A percentile compares a stretch with the other conserved stretches of the same genome.
Evolutionary conservation across 495 filamentous ascomycete genomes (phyloP).

Genomic region (Pseudomonodictys pantanalensis): DNA sequence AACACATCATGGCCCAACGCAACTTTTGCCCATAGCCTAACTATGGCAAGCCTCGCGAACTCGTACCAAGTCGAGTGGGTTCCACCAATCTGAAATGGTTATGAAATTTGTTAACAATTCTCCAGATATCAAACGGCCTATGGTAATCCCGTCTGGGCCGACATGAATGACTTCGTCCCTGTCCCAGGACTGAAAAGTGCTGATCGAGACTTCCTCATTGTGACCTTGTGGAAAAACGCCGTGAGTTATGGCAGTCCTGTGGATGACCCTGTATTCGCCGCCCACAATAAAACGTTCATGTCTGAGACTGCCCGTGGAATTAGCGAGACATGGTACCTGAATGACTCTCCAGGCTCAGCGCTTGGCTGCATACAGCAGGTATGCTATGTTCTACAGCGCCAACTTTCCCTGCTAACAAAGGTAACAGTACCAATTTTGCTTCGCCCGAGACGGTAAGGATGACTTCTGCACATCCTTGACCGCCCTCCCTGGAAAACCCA

Average conservation of each 20-base stretch:
- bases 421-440: background rate
- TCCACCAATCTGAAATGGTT: too few relatives aligned
- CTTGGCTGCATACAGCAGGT: constrained; percentile 1
- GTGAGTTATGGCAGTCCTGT: constrained; percentile 5
- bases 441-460: background rate
- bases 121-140: too few relatives aligned
- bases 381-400: too few relatives aligned
- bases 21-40: too few relatives aligned
- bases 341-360: background rate
- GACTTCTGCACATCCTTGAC: background rate
- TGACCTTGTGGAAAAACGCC: background rate
- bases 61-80: too few relatives aligned
- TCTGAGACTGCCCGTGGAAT: background rate
- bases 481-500: background rate
- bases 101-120: too few relatives aligned
- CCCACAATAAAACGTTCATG: background rate
- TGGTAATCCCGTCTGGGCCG: too few relatives aligned
- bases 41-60: too few relatives aligned
- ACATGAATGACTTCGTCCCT: background rate
- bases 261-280: constrained; percentile 6
- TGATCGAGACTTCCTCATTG: background rate
- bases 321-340: background rate
- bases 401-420: too few relatives aligned
- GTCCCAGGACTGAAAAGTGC: background rate
- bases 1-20: too few relatives aligned